Base-by-base conservation (phyloP, 352 stramenopile species). In the Phytophthora pseudosyringae region DNA sequence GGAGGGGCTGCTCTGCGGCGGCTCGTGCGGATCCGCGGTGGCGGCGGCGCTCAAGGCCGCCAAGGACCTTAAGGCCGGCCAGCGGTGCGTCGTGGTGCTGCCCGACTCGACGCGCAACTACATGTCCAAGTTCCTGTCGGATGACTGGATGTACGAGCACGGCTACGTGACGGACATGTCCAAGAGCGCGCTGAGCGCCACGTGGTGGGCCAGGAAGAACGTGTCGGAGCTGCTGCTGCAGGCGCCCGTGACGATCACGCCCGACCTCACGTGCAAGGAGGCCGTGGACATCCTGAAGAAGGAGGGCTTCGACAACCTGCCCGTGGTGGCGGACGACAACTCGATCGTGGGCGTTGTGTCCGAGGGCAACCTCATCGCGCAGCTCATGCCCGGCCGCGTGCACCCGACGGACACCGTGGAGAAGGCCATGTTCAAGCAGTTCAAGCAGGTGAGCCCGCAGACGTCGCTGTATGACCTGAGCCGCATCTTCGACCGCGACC, bases 51-150 rank as follows among this genome's bases (percentile, higher is more conserved):
- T 99, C 3, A 80, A 89, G 39, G 89, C 87, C 11, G 95, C 94
- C n/a, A 89, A 93, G 45, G 67, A 85, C 46, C 84, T 98, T 31
- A 86, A 84, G 48, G 73, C 80, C 25, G 95, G 91, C 28, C 90
- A 99, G 69, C 85, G 89, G 32, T 98, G 91, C 67, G 96, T 99
- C 6, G 93, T 99, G 5, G 88, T 99, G 46, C 77, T 99, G 13
- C 94, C 97, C 0, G 97, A 99, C 78, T 98, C 88, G 49, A 97
- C 97, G 29, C 83, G 96, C 41, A 99, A 99, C 81, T 99, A 99
- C 91, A 99, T 99, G 95, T 98, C 91, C 73, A 99, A 99, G 83
- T 98, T 97, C 60, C 68, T 99, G 26, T 97, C 81, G 50, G 94
- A 99, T 76, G 90, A 98, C 75, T 99, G 97, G 96, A 95, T 95